Percentiles rank a stretch among this genome's conserved stretches.
Evolutionary conservation across 352 stramenopile species (phyloP).

Genomic region (Pythium volutum): DNA sequence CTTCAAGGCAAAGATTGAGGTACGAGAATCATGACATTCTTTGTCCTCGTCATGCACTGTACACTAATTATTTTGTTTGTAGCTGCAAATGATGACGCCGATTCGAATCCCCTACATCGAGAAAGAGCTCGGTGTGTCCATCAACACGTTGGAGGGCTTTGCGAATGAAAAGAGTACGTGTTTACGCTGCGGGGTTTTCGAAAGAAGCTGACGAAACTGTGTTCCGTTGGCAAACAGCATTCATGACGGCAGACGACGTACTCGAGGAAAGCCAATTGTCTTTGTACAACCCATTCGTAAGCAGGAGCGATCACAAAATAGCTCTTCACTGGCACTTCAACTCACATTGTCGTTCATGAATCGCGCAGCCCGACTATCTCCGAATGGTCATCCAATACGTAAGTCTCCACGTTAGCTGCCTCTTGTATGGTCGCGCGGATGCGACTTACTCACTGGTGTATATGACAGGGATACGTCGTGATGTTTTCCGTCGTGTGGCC

Average conservation of each 20-base stretch:
- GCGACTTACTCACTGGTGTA: background rate
- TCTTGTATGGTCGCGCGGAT: background rate
- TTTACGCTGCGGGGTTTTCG: background rate
- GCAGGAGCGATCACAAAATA: conserved; percentile 6
- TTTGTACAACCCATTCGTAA: conserved; percentile 80
- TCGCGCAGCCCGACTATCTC: conserved; percentile 66
- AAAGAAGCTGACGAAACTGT: background rate
- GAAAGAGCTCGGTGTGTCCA: conserved; percentile 65
- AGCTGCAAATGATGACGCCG: conserved; percentile 88
- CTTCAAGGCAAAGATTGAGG: conserved; percentile 83
- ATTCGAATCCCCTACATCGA: conserved; percentile 88
- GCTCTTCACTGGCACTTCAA: background rate
- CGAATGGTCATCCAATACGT: conserved; percentile 90
- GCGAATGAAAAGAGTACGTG: conserved; percentile 72
- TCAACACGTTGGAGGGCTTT: conserved; percentile 76
- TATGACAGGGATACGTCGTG: conserved; percentile 75
- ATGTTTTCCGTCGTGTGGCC: conserved; percentile 89
- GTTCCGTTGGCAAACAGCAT: conserved; percentile 31
- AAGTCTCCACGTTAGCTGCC: background rate
- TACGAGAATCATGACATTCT: conserved; percentile 10
- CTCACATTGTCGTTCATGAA: background rate
- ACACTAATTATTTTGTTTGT: background rate
- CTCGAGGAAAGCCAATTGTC: conserved; percentile 79
- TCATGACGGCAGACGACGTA: conserved; percentile 84
- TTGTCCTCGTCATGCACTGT: background rate